Percentiles rank a stretch among this genome's conserved stretches.
Evolutionary conservation across 2,329 filamentous ascomycete genomes (phyloP).

Genomic region (Tolypocladium inflatum): DNA sequence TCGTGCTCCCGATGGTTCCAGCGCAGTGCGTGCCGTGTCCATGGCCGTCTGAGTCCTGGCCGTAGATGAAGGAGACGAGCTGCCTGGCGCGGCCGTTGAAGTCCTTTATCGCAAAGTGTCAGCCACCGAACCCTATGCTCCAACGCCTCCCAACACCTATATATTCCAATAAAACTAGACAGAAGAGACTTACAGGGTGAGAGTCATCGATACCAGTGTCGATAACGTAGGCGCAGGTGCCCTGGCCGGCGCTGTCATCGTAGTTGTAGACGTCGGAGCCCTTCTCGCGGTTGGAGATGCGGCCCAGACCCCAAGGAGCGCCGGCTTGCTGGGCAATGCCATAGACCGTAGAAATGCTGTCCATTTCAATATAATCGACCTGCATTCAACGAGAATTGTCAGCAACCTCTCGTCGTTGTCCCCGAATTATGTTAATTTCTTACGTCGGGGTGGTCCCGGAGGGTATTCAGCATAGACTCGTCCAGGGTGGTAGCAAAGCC

Average conservation of each 20-base stretch:
- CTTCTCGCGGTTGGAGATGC: slow-evolving; percentile 19
- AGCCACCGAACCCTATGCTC: not conserved
- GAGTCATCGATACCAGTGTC: slow-evolving; percentile 27
- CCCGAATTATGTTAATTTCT: not conserved
- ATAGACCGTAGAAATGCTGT: slow-evolving; percentile 11
- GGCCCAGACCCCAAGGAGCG: slow-evolving; percentile 25
- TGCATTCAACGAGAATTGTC: not conserved
- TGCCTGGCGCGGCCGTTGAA: slow-evolving; percentile 29
- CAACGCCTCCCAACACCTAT: not conserved
- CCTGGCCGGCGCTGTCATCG: slow-evolving; percentile 22
- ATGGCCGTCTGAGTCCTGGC: slow-evolving; percentile 16
- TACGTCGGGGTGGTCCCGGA: slow-evolving; percentile 14
- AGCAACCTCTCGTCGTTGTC: not conserved
- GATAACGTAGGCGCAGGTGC: slow-evolving; percentile 30
- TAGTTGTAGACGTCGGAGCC: slow-evolving; percentile 14
- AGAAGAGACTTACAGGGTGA: slow-evolving; percentile 18
- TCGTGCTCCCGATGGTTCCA: slow-evolving; percentile 21
- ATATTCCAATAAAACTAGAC: too few species aligned
- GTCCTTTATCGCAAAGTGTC: slow-evolving; percentile 9
- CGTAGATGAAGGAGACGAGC: slow-evolving; percentile 22
- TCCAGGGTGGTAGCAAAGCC: slow-evolving; percentile 15
- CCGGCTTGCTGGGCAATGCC: slow-evolving; percentile 17
- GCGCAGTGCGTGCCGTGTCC: slow-evolving; percentile 28
- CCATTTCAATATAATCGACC: slow-evolving; percentile 28
- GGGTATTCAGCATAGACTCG: slow-evolving; percentile 4